Evolutionary conservation across 805 yeast genomes (phyloP).

Genomic region (Allodekkera sacchari): DNA sequence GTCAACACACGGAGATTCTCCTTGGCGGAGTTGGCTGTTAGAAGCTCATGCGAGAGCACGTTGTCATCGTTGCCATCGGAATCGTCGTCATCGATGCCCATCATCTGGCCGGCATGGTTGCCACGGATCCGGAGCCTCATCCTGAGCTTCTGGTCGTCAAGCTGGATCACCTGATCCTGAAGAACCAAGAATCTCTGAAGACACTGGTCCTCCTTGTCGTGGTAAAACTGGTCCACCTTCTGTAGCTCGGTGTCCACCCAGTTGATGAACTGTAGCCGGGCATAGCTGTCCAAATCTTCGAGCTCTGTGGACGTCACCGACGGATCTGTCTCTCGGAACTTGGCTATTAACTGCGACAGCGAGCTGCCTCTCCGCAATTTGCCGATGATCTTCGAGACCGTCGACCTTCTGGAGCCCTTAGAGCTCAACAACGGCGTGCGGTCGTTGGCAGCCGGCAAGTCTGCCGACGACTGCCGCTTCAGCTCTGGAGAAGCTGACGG

Average conservation of each 20-base stretch:
- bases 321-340: not conserved
- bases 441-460: not conserved
- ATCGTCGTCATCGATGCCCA: not conserved
- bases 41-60: not conserved
- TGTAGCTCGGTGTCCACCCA: slow-evolving; percentile 61
- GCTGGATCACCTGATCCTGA: slow-evolving; percentile 60
- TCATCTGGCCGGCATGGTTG: too few species aligned
- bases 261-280: slow-evolving; percentile 39
- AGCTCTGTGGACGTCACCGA: slow-evolving; percentile 14
- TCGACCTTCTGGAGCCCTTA: slow-evolving; percentile 13
- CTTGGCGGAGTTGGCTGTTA: slow-evolving; percentile 6
- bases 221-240: slow-evolving; percentile 56
- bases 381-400: slow-evolving; percentile 12
- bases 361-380: slow-evolving; percentile 6
- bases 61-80: not conserved
- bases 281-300: slow-evolving; percentile 27
- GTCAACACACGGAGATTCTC: slow-evolving; percentile 12
- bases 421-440: slow-evolving; percentile 3
- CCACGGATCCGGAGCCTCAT: slow-evolving; percentile 16
- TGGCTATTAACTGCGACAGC: slow-evolving; percentile 4
- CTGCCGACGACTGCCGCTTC: not conserved
- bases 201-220: slow-evolving; percentile 50
- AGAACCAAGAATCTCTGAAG: slow-evolving; percentile 50
- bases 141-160: slow-evolving; percentile 42
- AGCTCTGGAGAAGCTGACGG: not conserved